These are phyloP conservation scores for Blastobotrys muscicola DNA, from an alignment of 805 yeast species.

Conservation along the genomic window DNA sequence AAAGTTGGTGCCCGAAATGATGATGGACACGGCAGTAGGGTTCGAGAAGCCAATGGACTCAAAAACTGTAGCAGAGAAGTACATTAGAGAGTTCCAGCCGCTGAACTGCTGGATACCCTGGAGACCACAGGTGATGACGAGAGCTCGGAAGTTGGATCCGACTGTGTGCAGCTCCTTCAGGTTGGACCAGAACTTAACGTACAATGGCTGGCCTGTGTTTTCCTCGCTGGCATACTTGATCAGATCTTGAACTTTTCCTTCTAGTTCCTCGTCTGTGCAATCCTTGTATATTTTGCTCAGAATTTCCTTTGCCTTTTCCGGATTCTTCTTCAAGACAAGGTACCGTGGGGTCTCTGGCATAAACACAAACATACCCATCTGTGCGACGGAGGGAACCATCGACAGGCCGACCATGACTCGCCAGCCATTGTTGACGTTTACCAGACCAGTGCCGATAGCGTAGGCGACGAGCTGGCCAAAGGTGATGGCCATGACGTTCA, in stretches of 20 bases:
- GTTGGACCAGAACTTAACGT: conserved; percentile 20
- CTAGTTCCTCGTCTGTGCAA: conserved; percentile 55
- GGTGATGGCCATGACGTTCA: conserved; percentile 83
- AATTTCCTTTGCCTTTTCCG: conserved; percentile 59
- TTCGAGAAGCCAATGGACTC: conserved; percentile 81
- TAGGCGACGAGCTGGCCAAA: conserved; percentile 94
- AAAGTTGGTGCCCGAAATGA: conserved; percentile 91
- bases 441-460: conserved; percentile 73
- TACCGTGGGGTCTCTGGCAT: conserved; percentile 95
- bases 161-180: conserved; percentile 25
- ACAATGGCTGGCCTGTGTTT: conserved; percentile 8
- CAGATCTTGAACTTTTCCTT: conserved; percentile 60
- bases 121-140: conserved; percentile 81
- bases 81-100: conserved; percentile 94
- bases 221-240: conserved; percentile 24
- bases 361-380: conserved; percentile 66
- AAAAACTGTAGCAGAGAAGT: conserved; percentile 87
- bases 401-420: conserved; percentile 85
- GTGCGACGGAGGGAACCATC: conserved; percentile 75
- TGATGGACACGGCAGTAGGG: conserved; percentile 89
- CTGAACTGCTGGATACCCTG: conserved; percentile 96
- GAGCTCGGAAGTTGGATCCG: conserved; percentile 71
- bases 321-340: conserved; percentile 60
- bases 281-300: conserved; percentile 52
- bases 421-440: conserved; percentile 76